Evolutionary conservation across 306 rosid species (phyloP).

Genomic region (Quercus rubra): DNA sequence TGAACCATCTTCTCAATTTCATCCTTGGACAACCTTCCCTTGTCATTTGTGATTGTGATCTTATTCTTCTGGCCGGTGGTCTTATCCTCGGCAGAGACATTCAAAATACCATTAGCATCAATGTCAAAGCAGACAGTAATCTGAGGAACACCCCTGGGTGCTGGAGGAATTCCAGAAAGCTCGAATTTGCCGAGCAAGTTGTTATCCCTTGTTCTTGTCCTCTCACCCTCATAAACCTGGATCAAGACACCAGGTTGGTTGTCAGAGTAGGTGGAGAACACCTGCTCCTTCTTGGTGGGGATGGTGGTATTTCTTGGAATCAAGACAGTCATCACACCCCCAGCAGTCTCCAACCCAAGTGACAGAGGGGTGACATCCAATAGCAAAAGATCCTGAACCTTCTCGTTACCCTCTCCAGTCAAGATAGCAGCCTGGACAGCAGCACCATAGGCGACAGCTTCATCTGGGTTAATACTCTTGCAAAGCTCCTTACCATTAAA

Average conservation of each 20-base stretch:
- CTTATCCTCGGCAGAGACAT: constrained; percentile 70
- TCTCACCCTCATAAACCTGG: constrained; percentile 74
- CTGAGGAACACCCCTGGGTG: constrained; percentile 77
- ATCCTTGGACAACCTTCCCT: constrained; percentile 68
- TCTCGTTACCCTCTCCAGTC: constrained; percentile 65
- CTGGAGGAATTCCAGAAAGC: constrained; percentile 79
- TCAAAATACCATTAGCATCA: constrained; percentile 67
- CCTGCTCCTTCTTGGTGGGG: constrained; percentile 76
- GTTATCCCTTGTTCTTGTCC: constrained; percentile 64
- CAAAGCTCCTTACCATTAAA: constrained; percentile 71
- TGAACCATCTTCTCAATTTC: constrained; percentile 82
- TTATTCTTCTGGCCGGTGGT: constrained; percentile 79
- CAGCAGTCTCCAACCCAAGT: constrained; percentile 57
- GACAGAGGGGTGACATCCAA: constrained; percentile 68
- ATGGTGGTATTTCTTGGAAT: constrained; percentile 72
- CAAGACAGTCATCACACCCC: constrained; percentile 75
- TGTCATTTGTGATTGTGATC: constrained; percentile 77
- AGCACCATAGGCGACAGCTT: constrained; percentile 78
- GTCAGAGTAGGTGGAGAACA: constrained; percentile 65
- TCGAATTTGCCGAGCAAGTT: constrained; percentile 70
- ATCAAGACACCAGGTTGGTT: constrained; percentile 78
- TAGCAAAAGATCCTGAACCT: constrained; percentile 58
- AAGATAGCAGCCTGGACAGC: constrained; percentile 70
- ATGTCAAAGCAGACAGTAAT: constrained; percentile 72
- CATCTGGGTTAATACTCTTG: constrained; percentile 71